Base-by-base conservation (phyloP, 164 flowering plant species). In the Kingdonia uniflora region DNA sequence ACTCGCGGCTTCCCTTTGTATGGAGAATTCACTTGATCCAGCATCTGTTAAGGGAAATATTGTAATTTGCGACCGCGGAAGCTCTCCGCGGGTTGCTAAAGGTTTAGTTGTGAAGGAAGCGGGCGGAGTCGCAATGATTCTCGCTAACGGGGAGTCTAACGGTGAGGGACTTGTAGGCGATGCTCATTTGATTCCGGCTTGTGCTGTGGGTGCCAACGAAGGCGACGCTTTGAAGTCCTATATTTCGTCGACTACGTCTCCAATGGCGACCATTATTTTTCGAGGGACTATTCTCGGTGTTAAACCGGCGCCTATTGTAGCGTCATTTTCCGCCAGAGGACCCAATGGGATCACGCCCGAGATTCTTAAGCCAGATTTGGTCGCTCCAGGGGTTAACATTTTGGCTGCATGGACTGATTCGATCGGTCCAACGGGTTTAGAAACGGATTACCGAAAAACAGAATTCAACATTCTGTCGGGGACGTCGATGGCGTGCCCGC, bases 111-210 rank as follows among this genome's bases (percentile, higher is more conserved):
- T 87, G 54, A 76, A 71, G 72, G 77, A 80, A 20, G 87, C 89
- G 0, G 96, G 96, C 0, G 96, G 96, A 1, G 68, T 80, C 0
- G 96, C 94, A 2, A 87, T 87, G 96, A 78, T 87, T 21, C 76
- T 87, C 0, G 82, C 87, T 0, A 87, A 87, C 48, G 87, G 85
- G 1, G 56, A 57, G 1, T 66, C 81, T 19, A 76, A 78, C 49
- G 96, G 96, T 12, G 94, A 87, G 58, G 87, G 87, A 1, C 59
- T 87, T 0, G 90, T 87, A 20, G 96, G 84, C 0, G 96, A 87
- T 51, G 85, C 92, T 22, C 92, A 87, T 49, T 58, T 87, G 0
- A 46, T 87, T 1, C 87, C 96, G 8, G 81, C 96, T 14, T 78
- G 82, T 46, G 81, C 85, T 1, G 73, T 87, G 6, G 96, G 96